These are phyloP conservation scores for Tephrocybe sp. DNA, from an alignment of 768 basidiomycete species.

Conservation along the genomic window DNA sequence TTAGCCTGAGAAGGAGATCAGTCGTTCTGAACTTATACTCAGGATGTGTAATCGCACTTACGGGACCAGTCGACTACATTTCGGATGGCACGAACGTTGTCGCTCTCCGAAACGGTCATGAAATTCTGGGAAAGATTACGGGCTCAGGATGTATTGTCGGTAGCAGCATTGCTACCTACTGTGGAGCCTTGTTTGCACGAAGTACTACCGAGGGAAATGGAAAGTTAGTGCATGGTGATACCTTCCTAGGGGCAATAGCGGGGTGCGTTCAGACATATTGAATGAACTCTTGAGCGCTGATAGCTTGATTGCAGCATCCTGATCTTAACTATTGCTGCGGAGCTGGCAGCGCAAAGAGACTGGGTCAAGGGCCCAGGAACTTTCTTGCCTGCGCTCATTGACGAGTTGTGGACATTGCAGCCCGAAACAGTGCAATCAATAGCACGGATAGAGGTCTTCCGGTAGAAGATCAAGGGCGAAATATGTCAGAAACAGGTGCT, in stretches of 20 bases:
- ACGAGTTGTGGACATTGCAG: constrained; percentile 46
- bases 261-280: constrained; percentile 50
- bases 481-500: too few species aligned
- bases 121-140: constrained; percentile 76
- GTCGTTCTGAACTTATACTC: background rate
- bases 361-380: constrained; percentile 63
- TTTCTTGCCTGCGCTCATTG: constrained; percentile 64
- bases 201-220: constrained; percentile 34
- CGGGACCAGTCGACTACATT: constrained; percentile 79
- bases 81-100: constrained; percentile 77
- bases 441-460: constrained; percentile 31
- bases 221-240: constrained; percentile 69
- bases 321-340: constrained; percentile 61
- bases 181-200: constrained; percentile 54
- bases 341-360: constrained; percentile 49
- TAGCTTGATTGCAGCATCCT: constrained; percentile 29
- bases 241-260: constrained; percentile 72
- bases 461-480: background rate
- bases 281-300: constrained; percentile 2
- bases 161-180: constrained; percentile 77
- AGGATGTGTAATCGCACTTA: constrained; percentile 84
- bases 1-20: background rate
- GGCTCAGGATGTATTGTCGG: constrained; percentile 89
- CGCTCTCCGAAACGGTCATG: constrained; percentile 73
- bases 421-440: constrained; percentile 29